Percentiles rank a stretch among this genome's conserved stretches.
phyloP scores from a whole-genome alignment of 352 stramenopile genomes.

The Globisporangium apiculatum region DNA sequence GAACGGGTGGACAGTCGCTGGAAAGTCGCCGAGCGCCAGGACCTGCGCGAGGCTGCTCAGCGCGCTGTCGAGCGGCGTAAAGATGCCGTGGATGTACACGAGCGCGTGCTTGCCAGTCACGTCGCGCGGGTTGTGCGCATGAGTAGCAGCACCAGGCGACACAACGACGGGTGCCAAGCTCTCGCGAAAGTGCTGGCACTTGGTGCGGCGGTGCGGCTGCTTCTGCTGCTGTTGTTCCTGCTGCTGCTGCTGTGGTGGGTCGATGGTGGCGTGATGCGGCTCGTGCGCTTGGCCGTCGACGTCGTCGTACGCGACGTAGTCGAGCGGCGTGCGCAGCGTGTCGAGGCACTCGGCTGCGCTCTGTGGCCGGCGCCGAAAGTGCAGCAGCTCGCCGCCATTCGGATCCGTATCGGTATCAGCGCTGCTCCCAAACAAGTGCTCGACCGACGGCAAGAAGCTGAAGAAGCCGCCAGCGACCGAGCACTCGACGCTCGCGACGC shows the following conservation, averaged over 20 bases:
- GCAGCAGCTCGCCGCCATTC: conserved; percentile 1
- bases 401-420: not conserved
- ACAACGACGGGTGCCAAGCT: conserved; percentile 8
- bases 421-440: conserved; percentile 14
- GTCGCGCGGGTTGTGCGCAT: not conserved
- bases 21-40: conserved; percentile 17
- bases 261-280: not conserved
- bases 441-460: conserved; percentile 18
- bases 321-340: conserved; percentile 14
- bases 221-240: too few species aligned
- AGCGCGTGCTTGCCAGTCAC: conserved; percentile 11
- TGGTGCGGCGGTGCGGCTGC: conserved; percentile 3
- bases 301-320: conserved; percentile 20
- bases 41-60: conserved; percentile 18
- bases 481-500: conserved; percentile 38
- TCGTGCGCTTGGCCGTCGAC: conserved; percentile 10
- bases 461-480: conserved; percentile 20
- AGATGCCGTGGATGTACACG: conserved; percentile 19
- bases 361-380: conserved; percentile 6
- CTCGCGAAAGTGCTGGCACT: conserved; percentile 12
- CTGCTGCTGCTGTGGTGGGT: not conserved
- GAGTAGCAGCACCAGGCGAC: not conserved
- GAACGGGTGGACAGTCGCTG: conserved; percentile 15
- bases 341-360: conserved; percentile 15
- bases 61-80: conserved; percentile 14